Base-by-base conservation (phyloP, 768 basidiomycete species). In the Agrocybe praecox region DNA sequence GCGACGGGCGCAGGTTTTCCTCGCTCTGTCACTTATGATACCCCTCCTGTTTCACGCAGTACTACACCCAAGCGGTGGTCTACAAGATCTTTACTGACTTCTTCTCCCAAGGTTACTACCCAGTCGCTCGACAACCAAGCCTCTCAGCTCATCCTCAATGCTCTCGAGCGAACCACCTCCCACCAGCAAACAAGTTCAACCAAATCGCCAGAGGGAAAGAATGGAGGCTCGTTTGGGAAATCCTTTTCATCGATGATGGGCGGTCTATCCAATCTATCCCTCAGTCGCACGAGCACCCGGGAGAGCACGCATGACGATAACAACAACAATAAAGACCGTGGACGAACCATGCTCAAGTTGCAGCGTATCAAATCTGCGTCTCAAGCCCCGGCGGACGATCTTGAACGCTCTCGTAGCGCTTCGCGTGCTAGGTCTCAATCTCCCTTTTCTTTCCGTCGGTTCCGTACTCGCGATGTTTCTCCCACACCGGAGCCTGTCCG, bases 391-490 rank as follows among this genome's bases (percentile, higher is more conserved):
- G 62, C 75, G 1, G 56, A 72, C 14, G 58, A 71, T 4, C 75
- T 74, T 6, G 57, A 66, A 2, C 75, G 74, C 12, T 70, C 72
- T 11, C 79, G 80, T 49, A 82, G 80, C 47, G 71, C 72, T 4
- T 77, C 79, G 11, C 88, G 89, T 55, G 80, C 89, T 14, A 86
- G 92, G 36, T 89, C 90, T 46, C 79, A 87, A 63, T 92, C 93
- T 2, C 91, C 95, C 42, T 96, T 97, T 69, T 77, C 76, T 43
- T 82, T 92, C 55, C 80, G 91, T 43, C 80, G 90, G 32, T 81
- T 85, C 55, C 82, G 89, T 58, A 74, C 81, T 50, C 76, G 83
- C 22, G 84, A 86, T 1, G 63, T 76, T 6, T 87, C 86, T 2
- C 86, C 81, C 23, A 74, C 80, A 0, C 81, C 84, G 26, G 78